These are phyloP conservation scores for Leccinellum luteum DNA, from an alignment of 768 basidiomycete species.

Conservation along the genomic window DNA sequence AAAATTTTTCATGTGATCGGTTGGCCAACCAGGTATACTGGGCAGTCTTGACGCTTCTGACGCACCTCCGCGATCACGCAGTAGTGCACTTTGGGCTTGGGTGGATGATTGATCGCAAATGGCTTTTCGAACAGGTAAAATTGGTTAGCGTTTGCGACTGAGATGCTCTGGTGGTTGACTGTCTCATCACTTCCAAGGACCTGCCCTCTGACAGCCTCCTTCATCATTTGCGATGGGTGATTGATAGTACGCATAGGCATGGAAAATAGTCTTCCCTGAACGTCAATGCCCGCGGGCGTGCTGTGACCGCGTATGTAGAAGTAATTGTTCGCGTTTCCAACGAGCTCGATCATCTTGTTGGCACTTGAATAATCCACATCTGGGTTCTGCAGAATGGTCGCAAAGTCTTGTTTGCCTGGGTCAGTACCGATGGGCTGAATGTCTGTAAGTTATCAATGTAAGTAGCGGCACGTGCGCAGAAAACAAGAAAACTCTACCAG, in stretches of 20 bases:
- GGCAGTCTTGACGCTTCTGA: conserved; percentile 8
- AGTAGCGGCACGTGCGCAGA: too few species aligned
- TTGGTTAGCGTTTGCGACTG: background rate
- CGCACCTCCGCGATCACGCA: conserved; percentile 6
- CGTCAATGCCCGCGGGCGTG: conserved; percentile 7
- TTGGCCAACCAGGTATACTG: conserved; percentile 2
- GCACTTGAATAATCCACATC: background rate
- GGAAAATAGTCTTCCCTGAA: conserved; percentile 3
- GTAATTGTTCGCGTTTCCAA: conserved; percentile 6
- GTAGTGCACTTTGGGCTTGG: background rate
- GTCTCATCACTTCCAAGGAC: background rate
- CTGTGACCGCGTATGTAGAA: conserved; percentile 12
- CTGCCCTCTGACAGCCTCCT: background rate
- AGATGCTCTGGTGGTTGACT: conserved; percentile 4
- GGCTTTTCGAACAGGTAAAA: conserved; percentile 10
- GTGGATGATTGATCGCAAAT: background rate
- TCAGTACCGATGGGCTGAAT: too few species aligned
- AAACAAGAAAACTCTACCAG: background rate
- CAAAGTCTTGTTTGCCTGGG: too few species aligned
- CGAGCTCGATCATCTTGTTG: background rate
- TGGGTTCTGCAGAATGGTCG: too few species aligned
- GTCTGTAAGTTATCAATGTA: too few species aligned
- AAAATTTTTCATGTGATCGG: background rate
- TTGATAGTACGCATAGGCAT: background rate
- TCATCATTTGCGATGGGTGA: background rate